Evolutionary conservation across 352 stramenopile species (phyloP).

Genomic region (Globisporangium polare): DNA sequence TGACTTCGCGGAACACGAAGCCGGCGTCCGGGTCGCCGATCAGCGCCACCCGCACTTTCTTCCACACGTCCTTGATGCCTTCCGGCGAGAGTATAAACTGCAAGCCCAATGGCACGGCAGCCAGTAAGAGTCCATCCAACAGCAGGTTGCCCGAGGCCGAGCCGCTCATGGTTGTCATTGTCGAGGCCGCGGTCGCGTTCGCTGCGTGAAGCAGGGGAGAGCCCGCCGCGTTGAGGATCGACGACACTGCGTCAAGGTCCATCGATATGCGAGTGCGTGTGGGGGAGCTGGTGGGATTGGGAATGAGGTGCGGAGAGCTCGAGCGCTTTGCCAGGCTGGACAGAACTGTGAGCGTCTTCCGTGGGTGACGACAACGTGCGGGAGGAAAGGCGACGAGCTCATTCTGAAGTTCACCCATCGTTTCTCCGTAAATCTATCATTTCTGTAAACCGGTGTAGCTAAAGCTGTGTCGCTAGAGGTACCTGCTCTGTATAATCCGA

Average conservation of each 20-base stretch:
- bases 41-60: conserved; percentile 20
- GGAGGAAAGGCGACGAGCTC: neutral
- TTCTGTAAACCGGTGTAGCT: neutral
- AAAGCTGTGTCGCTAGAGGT: too few species aligned
- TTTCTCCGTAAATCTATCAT: neutral
- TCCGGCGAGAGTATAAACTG: conserved; percentile 36
- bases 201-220: conserved; percentile 7
- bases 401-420: neutral
- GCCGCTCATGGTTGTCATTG: conserved; percentile 17
- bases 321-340: neutral
- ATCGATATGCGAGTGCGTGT: neutral
- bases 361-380: neutral
- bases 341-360: too few species aligned
- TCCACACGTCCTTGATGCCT: conserved; percentile 25
- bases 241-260: conserved; percentile 7
- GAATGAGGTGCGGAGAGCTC: neutral
- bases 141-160: conserved; percentile 35
- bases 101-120: neutral
- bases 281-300: neutral
- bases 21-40: conserved; percentile 18
- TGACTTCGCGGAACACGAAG: conserved; percentile 27
- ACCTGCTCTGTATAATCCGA: neutral
- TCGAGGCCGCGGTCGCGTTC: conserved; percentile 12
- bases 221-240: neutral
- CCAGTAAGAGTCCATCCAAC: conserved; percentile 33